Percentiles rank a stretch among this genome's conserved stretches.
These are phyloP conservation scores for Posidonia oceanica DNA, from an alignment of 116 monocot genomes.

Conservation along the genomic window DNA sequence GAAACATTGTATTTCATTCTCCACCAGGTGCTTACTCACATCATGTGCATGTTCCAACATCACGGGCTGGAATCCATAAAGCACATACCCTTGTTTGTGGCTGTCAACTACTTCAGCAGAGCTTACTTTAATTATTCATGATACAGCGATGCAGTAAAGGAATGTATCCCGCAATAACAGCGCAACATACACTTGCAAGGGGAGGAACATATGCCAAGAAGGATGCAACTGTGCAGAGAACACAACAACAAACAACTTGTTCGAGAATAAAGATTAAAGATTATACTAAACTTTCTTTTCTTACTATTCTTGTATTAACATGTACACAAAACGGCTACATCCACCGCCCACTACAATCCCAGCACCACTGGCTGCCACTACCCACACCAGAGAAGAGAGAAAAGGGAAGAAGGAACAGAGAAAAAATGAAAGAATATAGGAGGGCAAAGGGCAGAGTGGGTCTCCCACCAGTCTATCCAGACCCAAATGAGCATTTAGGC, in stretches of 20 bases:
- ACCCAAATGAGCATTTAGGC: not conserved
- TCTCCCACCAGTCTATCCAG: not conserved
- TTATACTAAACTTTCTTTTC: constrained; percentile 2
- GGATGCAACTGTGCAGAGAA: too few relatives aligned
- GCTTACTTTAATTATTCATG: not conserved
- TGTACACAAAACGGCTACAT: constrained; percentile 3
- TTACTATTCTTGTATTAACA: constrained; percentile 4
- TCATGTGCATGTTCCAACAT: not conserved
- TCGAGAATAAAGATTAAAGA: not conserved
- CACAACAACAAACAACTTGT: not conserved
- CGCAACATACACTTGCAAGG: not conserved
- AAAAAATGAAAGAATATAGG: not conserved
- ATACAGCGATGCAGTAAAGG: not conserved
- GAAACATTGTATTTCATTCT: too few relatives aligned
- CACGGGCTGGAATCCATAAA: not conserved
- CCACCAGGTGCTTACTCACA: too few relatives aligned
- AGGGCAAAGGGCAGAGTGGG: not conserved
- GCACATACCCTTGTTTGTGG: not conserved
- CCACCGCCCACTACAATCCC: not conserved
- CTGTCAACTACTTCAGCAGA: not conserved
- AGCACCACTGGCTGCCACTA: not conserved
- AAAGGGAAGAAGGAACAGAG: not conserved
- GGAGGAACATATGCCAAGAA: too few relatives aligned
- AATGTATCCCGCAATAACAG: not conserved
- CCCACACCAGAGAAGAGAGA: not conserved